phyloP scores from a whole-genome alignment of 371 early-diverging fungal genomes.

The Mucor lusitanicus region DNA sequence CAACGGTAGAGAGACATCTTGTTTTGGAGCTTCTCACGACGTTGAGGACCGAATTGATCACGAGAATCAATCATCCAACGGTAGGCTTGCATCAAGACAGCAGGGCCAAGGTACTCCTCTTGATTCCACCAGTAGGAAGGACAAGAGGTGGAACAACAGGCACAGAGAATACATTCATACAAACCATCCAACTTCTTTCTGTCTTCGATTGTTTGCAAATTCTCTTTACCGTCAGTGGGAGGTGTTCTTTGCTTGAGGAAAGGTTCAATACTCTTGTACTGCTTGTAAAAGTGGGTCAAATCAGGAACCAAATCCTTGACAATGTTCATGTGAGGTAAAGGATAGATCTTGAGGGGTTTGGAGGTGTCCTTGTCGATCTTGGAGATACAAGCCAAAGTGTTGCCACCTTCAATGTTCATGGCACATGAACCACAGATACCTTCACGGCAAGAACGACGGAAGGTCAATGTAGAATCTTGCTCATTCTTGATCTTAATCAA shows the following conservation, averaged over 20 bases:
- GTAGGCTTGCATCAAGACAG: conserved; percentile 95
- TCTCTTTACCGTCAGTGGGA: conserved; percentile 74
- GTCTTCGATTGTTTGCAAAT: conserved; percentile 90
- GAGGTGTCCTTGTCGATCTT: conserved; percentile 76
- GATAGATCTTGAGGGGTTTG: conserved; percentile 86
- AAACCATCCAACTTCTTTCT: conserved; percentile 96
- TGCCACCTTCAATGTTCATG: conserved; percentile 95
- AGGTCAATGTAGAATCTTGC: conserved; percentile 89
- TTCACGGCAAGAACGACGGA: conserved; percentile 80
- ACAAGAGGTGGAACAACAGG: conserved; percentile 97
- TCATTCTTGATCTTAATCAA: conserved; percentile 96
- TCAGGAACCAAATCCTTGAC: conserved; percentile 90
- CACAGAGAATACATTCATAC: conserved; percentile 98
- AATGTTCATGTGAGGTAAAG: conserved; percentile 94
- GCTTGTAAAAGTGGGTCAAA: conserved; percentile 94
- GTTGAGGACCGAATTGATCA: conserved; percentile 89
- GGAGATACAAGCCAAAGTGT: conserved; percentile 92
- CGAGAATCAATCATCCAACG: conserved; percentile 98
- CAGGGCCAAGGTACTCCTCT: conserved; percentile 94
- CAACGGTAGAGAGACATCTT: conserved; percentile 96
- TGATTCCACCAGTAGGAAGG: conserved; percentile 98
- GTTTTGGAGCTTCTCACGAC: conserved; percentile 89
- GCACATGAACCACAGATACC: conserved; percentile 96
- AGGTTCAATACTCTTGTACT: conserved; percentile 96
- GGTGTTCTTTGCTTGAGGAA: conserved; percentile 87